phyloP scores from a whole-genome alignment of 257 asterid species.

The Plantago ovata region DNA sequence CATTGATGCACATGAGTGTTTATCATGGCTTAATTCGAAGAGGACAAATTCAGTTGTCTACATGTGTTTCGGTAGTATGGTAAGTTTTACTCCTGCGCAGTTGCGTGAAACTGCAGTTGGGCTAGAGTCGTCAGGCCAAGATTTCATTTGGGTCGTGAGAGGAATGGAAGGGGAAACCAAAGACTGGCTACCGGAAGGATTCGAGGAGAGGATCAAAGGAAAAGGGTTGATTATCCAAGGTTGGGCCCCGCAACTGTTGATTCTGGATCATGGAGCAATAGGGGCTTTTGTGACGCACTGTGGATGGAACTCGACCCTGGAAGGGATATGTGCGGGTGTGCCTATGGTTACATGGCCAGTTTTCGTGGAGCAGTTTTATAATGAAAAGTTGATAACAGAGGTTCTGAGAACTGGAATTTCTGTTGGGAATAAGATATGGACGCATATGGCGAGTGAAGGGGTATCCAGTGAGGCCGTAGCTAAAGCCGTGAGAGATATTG shows the following conservation, averaged over 20 bases:
- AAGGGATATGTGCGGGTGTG: no score
- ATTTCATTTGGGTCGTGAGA: slow-evolving; percentile 69
- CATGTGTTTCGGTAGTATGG: slow-evolving; percentile 57
- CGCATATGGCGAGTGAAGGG: slow-evolving; percentile 7
- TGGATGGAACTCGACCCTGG: no score
- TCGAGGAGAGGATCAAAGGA: slow-evolving; percentile 55
- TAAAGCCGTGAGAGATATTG: no score
- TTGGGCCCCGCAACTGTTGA: no score
- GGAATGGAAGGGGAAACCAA: slow-evolving; percentile 22
- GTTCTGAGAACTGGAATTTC: slow-evolving; percentile 35
- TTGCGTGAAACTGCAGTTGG: slow-evolving; percentile 58
- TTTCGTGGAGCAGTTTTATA: no score
- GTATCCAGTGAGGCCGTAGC: slow-evolving; percentile 29
- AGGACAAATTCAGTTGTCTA: no score
- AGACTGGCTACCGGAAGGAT: slow-evolving; percentile 53
- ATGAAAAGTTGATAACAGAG: slow-evolving; percentile 33
- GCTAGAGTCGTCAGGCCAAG: slow-evolving; percentile 48
- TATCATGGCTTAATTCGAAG: no score
- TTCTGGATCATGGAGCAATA: no score
- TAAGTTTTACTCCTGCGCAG: slow-evolving; percentile 35
- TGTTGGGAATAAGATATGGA: slow-evolving; percentile 34
- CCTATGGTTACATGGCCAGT: no score
- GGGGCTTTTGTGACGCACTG: slow-evolving; percentile 47
- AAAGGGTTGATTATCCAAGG: no score
- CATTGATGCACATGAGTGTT: no score